Evolutionary conservation across 805 yeast genomes (phyloP), one percentile per base, ranked within the genome.

Genomic region (Candida ortonii): DNA sequence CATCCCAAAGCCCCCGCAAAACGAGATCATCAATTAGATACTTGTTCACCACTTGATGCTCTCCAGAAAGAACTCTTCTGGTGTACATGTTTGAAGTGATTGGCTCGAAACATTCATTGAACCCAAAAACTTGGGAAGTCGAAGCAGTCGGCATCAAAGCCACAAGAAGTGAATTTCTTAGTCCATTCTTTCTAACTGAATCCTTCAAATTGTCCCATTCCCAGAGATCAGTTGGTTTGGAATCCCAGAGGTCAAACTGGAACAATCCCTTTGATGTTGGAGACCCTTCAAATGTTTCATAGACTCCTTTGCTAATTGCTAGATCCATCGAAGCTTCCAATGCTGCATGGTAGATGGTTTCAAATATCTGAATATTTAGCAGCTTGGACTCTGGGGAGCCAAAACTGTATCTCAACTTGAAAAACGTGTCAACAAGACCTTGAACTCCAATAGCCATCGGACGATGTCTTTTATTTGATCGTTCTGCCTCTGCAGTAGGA

Each of bases 81-180:
- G 85, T 77, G 63, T 88, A 90, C 52, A 90, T 78, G 64, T 90
- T 90, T 14, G 96, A 87, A 6, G 98, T 89, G 59, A 80, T 78
- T 9, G 98, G 97, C 62, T 90, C 98, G 60, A 90, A 90, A 63
- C 97, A 89, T 65, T 90, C 97, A 50, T 80, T 89, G 68, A 75
- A 86, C 24, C 97, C 97, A 33, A 90, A 68, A 33, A 90, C 89
- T 66, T 88, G 97, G 3, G 97, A 90, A 2, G 97, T 90, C 1
- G 97, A 87, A 2, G 97, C 97, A 12, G 97, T 90, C 27, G 97
- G 97, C 97, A 90, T 90, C 34, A 96, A 93, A 1, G 94, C 97
- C 21, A 89, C 84, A 12, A 89, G 60, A 37, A 90, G 64, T 4
- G 97, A 90, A 67, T 90, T 90, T 54, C 97, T 70, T 25, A 90